Conservation (phyloP, 495 filamentous ascomycete genomes). For the Annulohypoxylon moriforme region DNA sequence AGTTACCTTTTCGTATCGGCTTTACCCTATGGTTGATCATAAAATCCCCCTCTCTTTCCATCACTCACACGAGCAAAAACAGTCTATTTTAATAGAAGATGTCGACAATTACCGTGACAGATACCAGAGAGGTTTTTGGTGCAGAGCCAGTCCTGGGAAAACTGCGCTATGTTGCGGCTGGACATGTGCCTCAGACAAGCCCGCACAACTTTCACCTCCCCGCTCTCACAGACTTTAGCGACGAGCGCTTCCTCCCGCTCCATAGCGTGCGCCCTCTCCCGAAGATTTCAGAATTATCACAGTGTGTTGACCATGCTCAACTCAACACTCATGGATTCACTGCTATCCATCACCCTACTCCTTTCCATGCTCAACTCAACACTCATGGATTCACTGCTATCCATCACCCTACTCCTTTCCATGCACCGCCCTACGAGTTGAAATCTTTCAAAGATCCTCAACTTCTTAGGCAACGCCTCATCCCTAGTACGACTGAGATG, state of each 20-base stretch:
- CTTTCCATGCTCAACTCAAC: conserved; percentile 5
- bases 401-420: conserved; percentile 3
- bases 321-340: conserved; percentile 10
- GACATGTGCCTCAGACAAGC: conserved; percentile 9
- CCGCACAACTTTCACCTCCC: conserved; percentile 16
- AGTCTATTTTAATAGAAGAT: not conserved
- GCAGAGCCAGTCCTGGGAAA: not conserved
- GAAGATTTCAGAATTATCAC: not conserved
- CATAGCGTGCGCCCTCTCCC: conserved; percentile 9
- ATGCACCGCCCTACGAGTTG: not conserved
- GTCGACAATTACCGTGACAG: conserved; percentile 2
- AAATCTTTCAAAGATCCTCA: conserved; percentile 7
- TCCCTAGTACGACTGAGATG: conserved; percentile 1
- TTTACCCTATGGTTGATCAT: too few relatives aligned
- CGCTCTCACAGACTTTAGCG: conserved; percentile 1
- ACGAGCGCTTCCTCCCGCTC: conserved; percentile 11
- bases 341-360: conserved; percentile 6
- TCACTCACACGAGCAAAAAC: too few relatives aligned
- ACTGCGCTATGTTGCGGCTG: conserved; percentile 4
- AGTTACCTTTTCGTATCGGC: not conserved
- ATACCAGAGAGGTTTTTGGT: not conserved
- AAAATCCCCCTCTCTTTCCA: not conserved
- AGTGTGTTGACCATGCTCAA: too few relatives aligned
- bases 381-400: conserved; percentile 16
- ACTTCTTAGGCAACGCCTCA: conserved; percentile 3